A percentile compares a stretch with the other conserved stretches of the same genome.
phyloP scores from a whole-genome alignment of 148 eudicot species.

The Dianthus caryophyllus region DNA sequence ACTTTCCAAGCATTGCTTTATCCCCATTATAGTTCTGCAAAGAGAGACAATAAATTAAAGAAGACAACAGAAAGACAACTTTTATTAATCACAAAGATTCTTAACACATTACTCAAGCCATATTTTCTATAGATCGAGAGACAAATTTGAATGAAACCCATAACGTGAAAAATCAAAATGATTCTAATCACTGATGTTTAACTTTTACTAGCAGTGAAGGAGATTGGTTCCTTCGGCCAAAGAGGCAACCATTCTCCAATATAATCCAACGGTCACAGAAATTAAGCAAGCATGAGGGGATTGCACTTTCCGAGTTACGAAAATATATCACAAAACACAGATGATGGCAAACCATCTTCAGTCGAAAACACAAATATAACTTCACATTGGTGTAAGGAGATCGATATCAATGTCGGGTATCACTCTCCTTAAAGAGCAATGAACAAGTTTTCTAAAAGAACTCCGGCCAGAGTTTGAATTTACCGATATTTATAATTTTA shows the following conservation, averaged over 20 bases:
- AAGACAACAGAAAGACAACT: too few relatives aligned
- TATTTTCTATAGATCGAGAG: too few relatives aligned
- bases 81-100: neutral
- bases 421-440: neutral
- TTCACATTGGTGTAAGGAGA: neutral
- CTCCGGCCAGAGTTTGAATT: neutral
- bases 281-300: too few relatives aligned
- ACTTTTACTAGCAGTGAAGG: too few relatives aligned
- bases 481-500: neutral
- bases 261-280: too few relatives aligned
- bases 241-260: too few relatives aligned
- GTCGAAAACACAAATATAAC: neutral
- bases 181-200: too few relatives aligned
- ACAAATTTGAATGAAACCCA: too few relatives aligned
- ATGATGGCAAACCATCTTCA: neutral
- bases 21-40: slow-evolving; percentile 81
- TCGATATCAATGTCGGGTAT: neutral
- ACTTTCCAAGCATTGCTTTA: slow-evolving; percentile 94
- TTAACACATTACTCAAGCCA: neutral
- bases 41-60: slow-evolving; percentile 18
- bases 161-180: too few relatives aligned
- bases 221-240: too few relatives aligned
- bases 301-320: neutral
- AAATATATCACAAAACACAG: neutral
- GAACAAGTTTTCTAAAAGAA: neutral